Evolutionary conservation across 2,329 filamentous ascomycete species (phyloP).

Genomic region (Xylariales sp.): DNA sequence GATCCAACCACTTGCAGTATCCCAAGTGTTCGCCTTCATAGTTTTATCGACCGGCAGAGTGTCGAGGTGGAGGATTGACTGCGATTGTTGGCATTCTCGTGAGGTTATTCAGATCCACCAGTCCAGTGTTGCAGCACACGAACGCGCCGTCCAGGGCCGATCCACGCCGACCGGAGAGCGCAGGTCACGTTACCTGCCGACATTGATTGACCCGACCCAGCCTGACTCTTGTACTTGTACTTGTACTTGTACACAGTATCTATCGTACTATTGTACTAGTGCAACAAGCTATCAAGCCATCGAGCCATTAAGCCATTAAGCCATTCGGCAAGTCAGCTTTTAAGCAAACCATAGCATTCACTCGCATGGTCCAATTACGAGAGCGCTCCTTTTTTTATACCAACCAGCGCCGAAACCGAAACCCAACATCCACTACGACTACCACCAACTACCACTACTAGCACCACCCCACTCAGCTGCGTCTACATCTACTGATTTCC

Average conservation of each 20-base stretch:
- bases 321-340: constrained; percentile 31
- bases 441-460: constrained; percentile 9
- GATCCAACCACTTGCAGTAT: constrained; percentile 37
- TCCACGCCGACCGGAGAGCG: constrained; percentile 44
- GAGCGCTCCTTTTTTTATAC: constrained; percentile 3
- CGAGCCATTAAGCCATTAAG: too few relatives aligned
- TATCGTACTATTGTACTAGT: constrained; percentile 15
- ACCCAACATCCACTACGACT: too few relatives aligned
- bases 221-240: neutral
- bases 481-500: constrained; percentile 22
- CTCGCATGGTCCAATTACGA: constrained; percentile 34
- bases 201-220: constrained; percentile 23
- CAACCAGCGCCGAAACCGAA: neutral
- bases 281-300: constrained; percentile 10
- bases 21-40: constrained; percentile 22
- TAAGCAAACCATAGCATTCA: constrained; percentile 19
- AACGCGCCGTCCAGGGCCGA: constrained; percentile 35
- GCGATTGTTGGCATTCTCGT: constrained; percentile 41
- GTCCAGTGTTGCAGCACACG: constrained; percentile 37
- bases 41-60: constrained; percentile 37
- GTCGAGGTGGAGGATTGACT: constrained; percentile 27
- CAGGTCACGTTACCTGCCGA: constrained; percentile 49
- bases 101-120: constrained; percentile 49
- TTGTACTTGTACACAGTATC: constrained; percentile 25
- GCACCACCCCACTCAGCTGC: constrained; percentile 28